Evolutionary conservation across 2,329 filamentous ascomycete genomes (phyloP).

Genomic region (Fusarium mundagurra): DNA sequence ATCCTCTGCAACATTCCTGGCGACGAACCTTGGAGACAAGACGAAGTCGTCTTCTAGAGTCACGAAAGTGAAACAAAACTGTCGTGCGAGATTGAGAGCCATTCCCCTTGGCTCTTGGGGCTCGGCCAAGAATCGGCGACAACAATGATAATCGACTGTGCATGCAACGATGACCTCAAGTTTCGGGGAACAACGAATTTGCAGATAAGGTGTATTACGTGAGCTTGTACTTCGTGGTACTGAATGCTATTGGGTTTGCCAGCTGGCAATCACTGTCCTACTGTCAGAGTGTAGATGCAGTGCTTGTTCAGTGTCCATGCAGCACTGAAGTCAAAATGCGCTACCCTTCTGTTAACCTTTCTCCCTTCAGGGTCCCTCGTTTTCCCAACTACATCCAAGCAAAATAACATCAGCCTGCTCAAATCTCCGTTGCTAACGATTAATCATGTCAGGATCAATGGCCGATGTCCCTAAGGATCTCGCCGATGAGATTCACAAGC

Average conservation of each 20-base stretch:
- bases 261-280: conserved; percentile 25
- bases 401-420: background rate
- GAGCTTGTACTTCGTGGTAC: background rate
- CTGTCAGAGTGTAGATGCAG: conserved; percentile 6
- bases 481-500: conserved; percentile 78
- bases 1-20: background rate
- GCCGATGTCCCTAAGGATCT: conserved; percentile 90
- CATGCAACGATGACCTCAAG: conserved; percentile 26
- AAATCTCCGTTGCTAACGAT: conserved; percentile 21
- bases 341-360: background rate
- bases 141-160: background rate
- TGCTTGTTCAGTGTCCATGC: conserved; percentile 8
- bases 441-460: conserved; percentile 75
- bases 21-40: conserved; percentile 4
- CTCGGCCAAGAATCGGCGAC: background rate
- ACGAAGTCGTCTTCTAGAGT: conserved; percentile 19
- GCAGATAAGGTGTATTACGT: conserved; percentile 4
- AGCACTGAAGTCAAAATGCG: conserved; percentile 2
- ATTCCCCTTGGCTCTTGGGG: background rate
- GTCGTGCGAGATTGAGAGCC: background rate
- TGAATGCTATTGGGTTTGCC: background rate
- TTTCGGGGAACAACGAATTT: conserved; percentile 4
- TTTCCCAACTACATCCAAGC: background rate
- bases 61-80: background rate
- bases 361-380: background rate